Base-by-base conservation (phyloP, 1,139 yeast species). In the Candida sp. region DNA sequence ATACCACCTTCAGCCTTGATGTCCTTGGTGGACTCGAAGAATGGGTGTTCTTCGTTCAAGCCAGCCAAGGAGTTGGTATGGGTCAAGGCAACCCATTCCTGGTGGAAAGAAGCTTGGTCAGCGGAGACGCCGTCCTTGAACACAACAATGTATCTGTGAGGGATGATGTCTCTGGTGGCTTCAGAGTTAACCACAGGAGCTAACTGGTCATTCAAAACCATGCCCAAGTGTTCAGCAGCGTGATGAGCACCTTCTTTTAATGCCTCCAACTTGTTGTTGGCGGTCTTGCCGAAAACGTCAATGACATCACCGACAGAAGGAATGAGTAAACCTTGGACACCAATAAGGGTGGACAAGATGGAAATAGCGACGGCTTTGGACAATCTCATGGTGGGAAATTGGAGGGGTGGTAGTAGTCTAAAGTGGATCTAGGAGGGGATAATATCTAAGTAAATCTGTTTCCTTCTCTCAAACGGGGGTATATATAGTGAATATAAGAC, bases 71-170 rank as follows among this genome's bases (percentile, higher is more conserved):
- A 56, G 58, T 70, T 70, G 42, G 69, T 65, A 66, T 85, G 86
- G 42, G 55, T 50, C 23, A 51, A 46, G 47, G 78, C 73, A 58
- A 88, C 83, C 85, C 88, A 80, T 61, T 80, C 79, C 63, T 79
- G 80, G 73, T 91, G 97, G 75, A 81, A 78, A 32, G 76, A 75
- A 33, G 83, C 72, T 53, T 80, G 80, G 38, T 81, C 81, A 26
- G 75, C 67, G 31, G 78, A 63, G 44, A 84, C 74, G 48, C 76
- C 82, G 47, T 83, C 81, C 77, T 90, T 90, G 73, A 90, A 84
- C 46, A 90, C 91, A 42, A 75, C 89, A 56, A 90, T 90, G 74
- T 90, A 92, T 66, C 88, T 85, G 75, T 89, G 84, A 47, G 92
- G 89, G 60, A 90, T 81, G 49, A 80, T 61, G 58, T 83, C 81